phyloP scores from a whole-genome alignment of 2,329 filamentous ascomycete genomes.

The Parastagonospora avenae region DNA sequence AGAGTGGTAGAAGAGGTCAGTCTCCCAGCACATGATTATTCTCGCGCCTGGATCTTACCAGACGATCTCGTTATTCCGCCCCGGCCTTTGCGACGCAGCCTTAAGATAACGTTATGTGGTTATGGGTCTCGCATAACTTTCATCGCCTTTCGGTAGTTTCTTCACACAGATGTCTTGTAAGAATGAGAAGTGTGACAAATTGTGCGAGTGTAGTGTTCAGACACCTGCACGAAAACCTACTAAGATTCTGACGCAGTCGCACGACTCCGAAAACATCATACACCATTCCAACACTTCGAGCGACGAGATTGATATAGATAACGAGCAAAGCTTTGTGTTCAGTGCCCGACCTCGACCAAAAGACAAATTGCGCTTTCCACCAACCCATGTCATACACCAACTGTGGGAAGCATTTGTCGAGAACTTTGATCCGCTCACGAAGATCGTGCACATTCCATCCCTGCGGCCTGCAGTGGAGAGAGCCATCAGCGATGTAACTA shows the following conservation, averaged over 20 bases:
- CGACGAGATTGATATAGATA: constrained; percentile 63
- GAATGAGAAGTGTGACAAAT: not conserved
- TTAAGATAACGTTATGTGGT: too few species aligned
- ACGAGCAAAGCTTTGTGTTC: constrained; percentile 55
- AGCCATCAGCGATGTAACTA: constrained; percentile 59
- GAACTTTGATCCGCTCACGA: constrained; percentile 16
- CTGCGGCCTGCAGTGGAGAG: constrained; percentile 65
- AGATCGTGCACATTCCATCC: constrained; percentile 16
- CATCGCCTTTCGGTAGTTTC: too few species aligned
- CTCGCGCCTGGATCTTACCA: too few species aligned
- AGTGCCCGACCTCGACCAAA: constrained; percentile 45
- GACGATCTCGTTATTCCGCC: too few species aligned
- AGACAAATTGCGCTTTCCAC: constrained; percentile 64
- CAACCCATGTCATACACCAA: constrained; percentile 66
- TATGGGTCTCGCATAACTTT: too few species aligned
- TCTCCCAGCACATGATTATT: not conserved
- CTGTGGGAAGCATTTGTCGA: constrained; percentile 74
- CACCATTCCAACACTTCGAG: constrained; percentile 64
- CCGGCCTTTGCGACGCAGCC: too few species aligned
- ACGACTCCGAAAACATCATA: constrained; percentile 45
- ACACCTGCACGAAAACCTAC: not conserved
- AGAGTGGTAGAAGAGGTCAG: constrained; percentile 71
- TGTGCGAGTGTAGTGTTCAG: not conserved
- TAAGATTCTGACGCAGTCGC: not conserved
- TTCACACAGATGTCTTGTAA: too few species aligned